A percentile compares a stretch with the other conserved stretches of the same genome.
These are phyloP conservation scores for Penicillium lagena DNA, from an alignment of 495 filamentous ascomycete species.

Conservation along the genomic window DNA sequence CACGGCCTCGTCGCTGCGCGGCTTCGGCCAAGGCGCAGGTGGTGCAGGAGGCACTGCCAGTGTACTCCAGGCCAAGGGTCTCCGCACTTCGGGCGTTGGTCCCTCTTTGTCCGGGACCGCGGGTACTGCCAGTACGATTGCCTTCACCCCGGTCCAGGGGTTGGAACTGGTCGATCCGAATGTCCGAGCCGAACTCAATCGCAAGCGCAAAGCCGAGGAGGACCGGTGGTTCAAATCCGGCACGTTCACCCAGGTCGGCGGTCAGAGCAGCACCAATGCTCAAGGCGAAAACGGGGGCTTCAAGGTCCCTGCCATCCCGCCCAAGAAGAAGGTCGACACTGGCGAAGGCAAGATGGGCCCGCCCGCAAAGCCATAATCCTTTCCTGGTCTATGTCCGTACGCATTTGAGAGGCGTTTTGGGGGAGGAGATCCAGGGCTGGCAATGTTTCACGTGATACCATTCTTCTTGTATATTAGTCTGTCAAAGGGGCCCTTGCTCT, in stretches of 20 bases:
- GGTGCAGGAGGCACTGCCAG: conserved; percentile 53
- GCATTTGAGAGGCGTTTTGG: conserved; percentile 16
- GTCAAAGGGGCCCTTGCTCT: too few relatives aligned
- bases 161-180: conserved; percentile 95
- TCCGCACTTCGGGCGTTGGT: conserved; percentile 71
- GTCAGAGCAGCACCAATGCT: conserved; percentile 26
- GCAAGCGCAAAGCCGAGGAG: conserved; percentile 89
- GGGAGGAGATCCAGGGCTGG: conserved; percentile 1
- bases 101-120: conserved; percentile 48
- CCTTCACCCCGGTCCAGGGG: conserved; percentile 91
- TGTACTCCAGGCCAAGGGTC: conserved; percentile 64
- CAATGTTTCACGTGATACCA: conserved; percentile 16
- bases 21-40: conserved; percentile 58
- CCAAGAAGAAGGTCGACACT: conserved; percentile 37
- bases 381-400: background rate
- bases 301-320: conserved; percentile 44
- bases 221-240: conserved; percentile 95
- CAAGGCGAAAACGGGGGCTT: conserved; percentile 35
- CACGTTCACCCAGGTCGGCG: conserved; percentile 86
- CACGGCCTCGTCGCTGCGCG: conserved; percentile 69
- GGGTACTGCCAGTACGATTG: conserved; percentile 81
- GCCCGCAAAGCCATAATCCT: conserved; percentile 23
- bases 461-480: conserved; percentile 7
- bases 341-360: conserved; percentile 40
- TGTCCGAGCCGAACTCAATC: conserved; percentile 67